phyloP scores from a whole-genome alignment of 1,284 basidiomycete genomes.

The Fomitopsis betulina region DNA sequence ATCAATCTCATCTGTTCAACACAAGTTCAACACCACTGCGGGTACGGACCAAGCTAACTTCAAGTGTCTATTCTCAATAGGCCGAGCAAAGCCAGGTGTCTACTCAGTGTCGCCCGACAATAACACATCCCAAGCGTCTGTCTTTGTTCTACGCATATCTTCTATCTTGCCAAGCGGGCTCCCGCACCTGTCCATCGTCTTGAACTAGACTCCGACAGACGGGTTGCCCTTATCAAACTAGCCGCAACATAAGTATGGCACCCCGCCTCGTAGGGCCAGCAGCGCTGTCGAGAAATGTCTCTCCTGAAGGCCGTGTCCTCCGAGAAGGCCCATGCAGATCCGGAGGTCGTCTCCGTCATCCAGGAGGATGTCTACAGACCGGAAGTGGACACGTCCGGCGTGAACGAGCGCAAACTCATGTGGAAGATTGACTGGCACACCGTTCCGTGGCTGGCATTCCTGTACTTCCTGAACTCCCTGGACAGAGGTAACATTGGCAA shows the following conservation, averaged over 20 bases:
- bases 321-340: constrained; percentile 11
- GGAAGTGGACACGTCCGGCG: constrained; percentile 45
- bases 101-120: neutral
- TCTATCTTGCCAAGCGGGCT: neutral
- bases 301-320: constrained; percentile 8
- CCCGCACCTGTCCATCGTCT: neutral
- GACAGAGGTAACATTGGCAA: constrained; percentile 84
- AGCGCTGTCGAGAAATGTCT: neutral
- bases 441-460: constrained; percentile 64
- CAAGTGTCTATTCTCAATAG: too few species aligned
- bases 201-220: neutral
- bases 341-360: constrained; percentile 12
- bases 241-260: neutral
- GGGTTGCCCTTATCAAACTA: neutral
- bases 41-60: too few species aligned
- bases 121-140: neutral
- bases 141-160: neutral
- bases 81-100: neutral
- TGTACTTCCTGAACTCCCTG: constrained; percentile 74
- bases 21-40: neutral
- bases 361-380: constrained; percentile 37
- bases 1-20: neutral
- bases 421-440: constrained; percentile 63
- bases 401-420: constrained; percentile 59
- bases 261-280: neutral